These are phyloP conservation scores for Penstemon davidsonii DNA, from an alignment of 257 asterid genomes.

Conservation along the genomic window DNA sequence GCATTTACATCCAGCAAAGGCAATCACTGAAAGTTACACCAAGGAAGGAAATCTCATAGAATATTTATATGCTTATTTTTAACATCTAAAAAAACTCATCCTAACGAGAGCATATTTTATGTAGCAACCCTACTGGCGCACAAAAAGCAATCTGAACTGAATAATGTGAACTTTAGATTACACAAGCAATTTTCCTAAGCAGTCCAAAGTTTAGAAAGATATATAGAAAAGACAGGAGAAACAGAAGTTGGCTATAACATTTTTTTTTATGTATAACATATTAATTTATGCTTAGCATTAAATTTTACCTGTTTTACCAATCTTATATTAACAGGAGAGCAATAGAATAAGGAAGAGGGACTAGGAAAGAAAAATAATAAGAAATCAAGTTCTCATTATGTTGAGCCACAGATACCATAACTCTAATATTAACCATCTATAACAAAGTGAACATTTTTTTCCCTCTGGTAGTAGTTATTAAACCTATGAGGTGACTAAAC, in stretches of 20 bases:
- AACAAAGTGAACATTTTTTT: neutral
- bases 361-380: neutral
- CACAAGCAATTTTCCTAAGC: conserved; percentile 13
- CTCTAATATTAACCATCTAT: conserved; percentile 6
- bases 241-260: neutral
- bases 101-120: neutral
- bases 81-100: conserved; percentile 27
- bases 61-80: conserved; percentile 6
- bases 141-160: neutral
- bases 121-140: neutral
- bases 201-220: neutral
- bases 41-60: conserved; percentile 14
- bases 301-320: neutral
- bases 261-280: too few relatives aligned
- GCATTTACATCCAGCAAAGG: conserved; percentile 14
- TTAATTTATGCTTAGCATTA: conserved; percentile 9
- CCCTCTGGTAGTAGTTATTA: neutral
- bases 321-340: neutral
- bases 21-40: conserved; percentile 3
- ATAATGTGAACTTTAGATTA: neutral
- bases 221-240: neutral
- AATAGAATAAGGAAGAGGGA: neutral
- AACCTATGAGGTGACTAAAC: conserved; percentile 10
- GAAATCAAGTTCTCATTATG: neutral
- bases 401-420: conserved; percentile 13